Conservation (phyloP, 1,284 basidiomycete species). For the Rhodotorula sp. region DNA sequence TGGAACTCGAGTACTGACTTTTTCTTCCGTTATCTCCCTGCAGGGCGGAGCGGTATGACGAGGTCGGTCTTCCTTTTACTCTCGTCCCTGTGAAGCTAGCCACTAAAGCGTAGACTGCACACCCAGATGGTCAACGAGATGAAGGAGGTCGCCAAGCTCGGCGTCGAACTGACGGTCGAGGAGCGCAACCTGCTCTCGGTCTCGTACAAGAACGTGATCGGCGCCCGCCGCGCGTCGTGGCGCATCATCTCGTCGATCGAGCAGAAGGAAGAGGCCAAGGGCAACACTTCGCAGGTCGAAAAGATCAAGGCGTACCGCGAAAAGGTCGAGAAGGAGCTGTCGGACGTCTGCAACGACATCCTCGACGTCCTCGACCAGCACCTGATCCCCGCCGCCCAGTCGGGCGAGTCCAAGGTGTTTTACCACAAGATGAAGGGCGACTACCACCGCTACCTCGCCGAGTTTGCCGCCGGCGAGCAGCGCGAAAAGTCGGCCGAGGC, state of each 20-base stretch:
- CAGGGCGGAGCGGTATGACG: slow-evolving; percentile 39
- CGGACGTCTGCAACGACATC: slow-evolving; percentile 99
- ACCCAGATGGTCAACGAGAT: slow-evolving; percentile 37
- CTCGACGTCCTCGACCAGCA: slow-evolving; percentile 98
- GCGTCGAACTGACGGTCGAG: slow-evolving; percentile 87
- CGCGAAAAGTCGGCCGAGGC: slow-evolving; percentile 87
- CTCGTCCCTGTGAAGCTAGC: background rate
- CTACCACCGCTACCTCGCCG: slow-evolving; percentile 99
- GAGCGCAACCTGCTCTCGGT: slow-evolving; percentile 98
- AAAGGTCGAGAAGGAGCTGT: slow-evolving; percentile 97
- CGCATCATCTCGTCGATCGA: slow-evolving; percentile 98
- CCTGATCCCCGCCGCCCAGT: slow-evolving; percentile 95
- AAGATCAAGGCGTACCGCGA: slow-evolving; percentile 99
- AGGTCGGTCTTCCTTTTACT: slow-evolving; percentile 8
- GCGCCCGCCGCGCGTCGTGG: slow-evolving; percentile 98
- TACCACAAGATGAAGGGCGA: slow-evolving; percentile 99
- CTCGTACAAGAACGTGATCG: slow-evolving; percentile 98
- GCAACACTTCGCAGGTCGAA: slow-evolving; percentile 92
- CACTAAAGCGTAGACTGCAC: background rate
- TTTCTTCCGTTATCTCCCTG: background rate
- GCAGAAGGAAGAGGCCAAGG: slow-evolving; percentile 99
- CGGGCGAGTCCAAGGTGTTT: slow-evolving; percentile 95
- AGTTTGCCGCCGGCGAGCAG: slow-evolving; percentile 98
- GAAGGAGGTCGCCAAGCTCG: slow-evolving; percentile 44
- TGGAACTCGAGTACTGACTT: background rate